A percentile compares a stretch with the other conserved stretches of the same genome.
phyloP scores from a whole-genome alignment of 1,284 basidiomycete species.

The Ganoderma meredithae region DNA sequence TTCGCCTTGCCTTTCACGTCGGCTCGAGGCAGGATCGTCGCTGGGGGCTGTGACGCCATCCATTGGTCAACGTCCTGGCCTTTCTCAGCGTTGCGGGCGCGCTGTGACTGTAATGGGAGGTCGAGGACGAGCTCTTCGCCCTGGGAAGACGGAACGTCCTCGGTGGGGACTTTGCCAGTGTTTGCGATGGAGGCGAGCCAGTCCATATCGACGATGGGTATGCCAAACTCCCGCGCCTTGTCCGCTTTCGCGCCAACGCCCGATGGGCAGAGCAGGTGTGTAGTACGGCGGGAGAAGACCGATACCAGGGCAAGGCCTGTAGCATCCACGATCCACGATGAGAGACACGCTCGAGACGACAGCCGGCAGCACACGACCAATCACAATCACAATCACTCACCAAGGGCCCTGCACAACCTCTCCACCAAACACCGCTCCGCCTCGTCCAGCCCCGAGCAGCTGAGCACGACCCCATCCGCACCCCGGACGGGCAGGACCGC shows the following conservation, averaged over 20 bases:
- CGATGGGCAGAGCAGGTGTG: constrained; percentile 78
- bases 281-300: constrained; percentile 67
- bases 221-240: constrained; percentile 77
- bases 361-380: constrained; percentile 7
- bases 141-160: constrained; percentile 21
- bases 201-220: constrained; percentile 63
- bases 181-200: constrained; percentile 68
- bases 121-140: constrained; percentile 18
- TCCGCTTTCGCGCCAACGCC: constrained; percentile 71
- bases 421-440: constrained; percentile 67
- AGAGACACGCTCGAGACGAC: background rate
- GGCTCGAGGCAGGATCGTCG: background rate
- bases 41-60: constrained; percentile 27
- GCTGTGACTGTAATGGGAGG: constrained; percentile 15
- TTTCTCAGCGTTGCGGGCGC: background rate
- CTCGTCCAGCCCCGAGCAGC: constrained; percentile 74
- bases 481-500: constrained; percentile 58
- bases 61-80: constrained; percentile 9
- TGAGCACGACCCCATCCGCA: constrained; percentile 60
- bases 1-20: constrained; percentile 40
- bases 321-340: constrained; percentile 51
- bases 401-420: constrained; percentile 69
- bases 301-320: constrained; percentile 65
- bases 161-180: constrained; percentile 50
- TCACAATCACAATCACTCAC: constrained; percentile 43